phyloP scores from a whole-genome alignment of 2,329 filamentous ascomycete species.

The Cordyceps javanica region DNA sequence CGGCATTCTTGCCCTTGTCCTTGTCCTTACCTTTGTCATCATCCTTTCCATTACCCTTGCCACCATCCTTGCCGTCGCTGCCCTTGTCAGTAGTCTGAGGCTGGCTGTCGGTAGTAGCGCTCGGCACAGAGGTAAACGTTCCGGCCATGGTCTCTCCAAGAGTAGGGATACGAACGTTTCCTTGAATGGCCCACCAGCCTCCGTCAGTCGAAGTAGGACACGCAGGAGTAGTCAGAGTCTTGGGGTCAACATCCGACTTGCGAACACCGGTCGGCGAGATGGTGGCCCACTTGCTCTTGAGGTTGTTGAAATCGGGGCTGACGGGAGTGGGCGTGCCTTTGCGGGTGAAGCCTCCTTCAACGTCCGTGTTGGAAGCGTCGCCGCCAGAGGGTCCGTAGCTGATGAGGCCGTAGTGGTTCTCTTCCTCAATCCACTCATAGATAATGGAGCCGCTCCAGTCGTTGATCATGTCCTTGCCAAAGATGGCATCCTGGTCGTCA shows the following conservation, averaged over 20 bases:
- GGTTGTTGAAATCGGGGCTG: constrained; percentile 70
- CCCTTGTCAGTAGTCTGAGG: constrained; percentile 11
- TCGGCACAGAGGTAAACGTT: constrained; percentile 17
- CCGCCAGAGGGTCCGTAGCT: constrained; percentile 61
- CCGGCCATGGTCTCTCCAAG: constrained; percentile 49
- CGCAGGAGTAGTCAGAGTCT: constrained; percentile 52
- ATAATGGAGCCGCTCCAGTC: constrained; percentile 72
- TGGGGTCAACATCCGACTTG: constrained; percentile 58
- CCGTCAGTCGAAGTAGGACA: constrained; percentile 65
- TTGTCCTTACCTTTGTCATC: constrained; percentile 9
- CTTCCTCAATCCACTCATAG: constrained; percentile 86
- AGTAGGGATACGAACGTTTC: constrained; percentile 62
- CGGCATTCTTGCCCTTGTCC: constrained; percentile 13
- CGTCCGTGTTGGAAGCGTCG: constrained; percentile 44
- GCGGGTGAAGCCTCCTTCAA: constrained; percentile 61
- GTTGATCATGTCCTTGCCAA: constrained; percentile 64
- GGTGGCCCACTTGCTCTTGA: constrained; percentile 70
- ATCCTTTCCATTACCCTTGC: neutral
- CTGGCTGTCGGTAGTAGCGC: constrained; percentile 15
- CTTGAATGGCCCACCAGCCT: constrained; percentile 76
- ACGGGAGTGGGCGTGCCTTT: constrained; percentile 69
- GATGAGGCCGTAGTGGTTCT: constrained; percentile 76
- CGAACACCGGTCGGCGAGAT: constrained; percentile 63
- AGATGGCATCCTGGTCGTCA: constrained; percentile 69
- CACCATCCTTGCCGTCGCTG: constrained; percentile 1